Base-by-base conservation (phyloP, 257 asterid genomes). In the Nemophila menziesii region DNA sequence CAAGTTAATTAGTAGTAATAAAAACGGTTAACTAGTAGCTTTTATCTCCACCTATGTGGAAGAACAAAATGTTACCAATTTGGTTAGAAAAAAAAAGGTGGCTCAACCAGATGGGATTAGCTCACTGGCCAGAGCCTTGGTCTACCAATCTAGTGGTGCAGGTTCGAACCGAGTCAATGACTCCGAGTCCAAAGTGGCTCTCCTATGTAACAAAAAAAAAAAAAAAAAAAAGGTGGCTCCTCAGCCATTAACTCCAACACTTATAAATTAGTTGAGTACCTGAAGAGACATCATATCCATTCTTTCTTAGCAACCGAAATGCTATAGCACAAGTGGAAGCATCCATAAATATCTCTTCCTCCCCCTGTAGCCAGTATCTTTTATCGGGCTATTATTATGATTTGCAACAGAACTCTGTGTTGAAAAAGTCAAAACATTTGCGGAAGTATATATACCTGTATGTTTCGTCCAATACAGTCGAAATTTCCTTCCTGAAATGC, bases 301-400 rank as follows among this genome's bases (percentile, higher is more conserved):
- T 43, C 16, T 39, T 33, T 33, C 78, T 39, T 17, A 69, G n/a
- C 20, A 56, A 72, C 22, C 82, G 60, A 55, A 74, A 74, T 26
- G 75, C 69, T 57, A 63, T 15, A n/a, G 78, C 78, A 17, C 40
- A 50, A 49, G 54, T 48, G 11, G 46, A 11, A 11, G 54, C 20
- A 16, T 63, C 61, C 5, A 49, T 24, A 26, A 56, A 56, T 9
- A 69, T 53, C 1, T 43, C 58, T 27, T 37, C 58, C 20, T 43
- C 61, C 33, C 37, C 61, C 40, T 14, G 43, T 21, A 50, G 61
- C 78, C 78, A 69, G 20, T 41, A 8, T 23, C 45, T 41, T 3
- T 40, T 16, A 16, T 5, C 0, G 22, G 37, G 46, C 74, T 64
- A 39, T 34, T 16, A 12, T 18, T 11, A 7, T 44, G 4, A 12